phyloP scores from a whole-genome alignment of 768 basidiomycete genomes.

The Termitomyces heimii region DNA sequence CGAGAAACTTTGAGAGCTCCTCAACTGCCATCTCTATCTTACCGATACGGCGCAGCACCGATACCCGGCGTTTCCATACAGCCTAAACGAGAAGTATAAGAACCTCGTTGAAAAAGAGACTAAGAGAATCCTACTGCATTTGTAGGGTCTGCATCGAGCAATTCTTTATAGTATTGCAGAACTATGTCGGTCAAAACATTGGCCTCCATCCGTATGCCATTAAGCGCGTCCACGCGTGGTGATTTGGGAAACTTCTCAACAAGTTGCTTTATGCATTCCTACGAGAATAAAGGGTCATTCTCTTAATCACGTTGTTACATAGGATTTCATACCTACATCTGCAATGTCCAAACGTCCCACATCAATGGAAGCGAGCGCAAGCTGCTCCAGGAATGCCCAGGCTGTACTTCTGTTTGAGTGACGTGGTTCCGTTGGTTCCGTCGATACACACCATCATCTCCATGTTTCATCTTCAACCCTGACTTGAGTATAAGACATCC shows the following conservation, averaged over 20 bases:
- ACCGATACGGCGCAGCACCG: constrained; percentile 59
- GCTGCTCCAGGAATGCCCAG: constrained; percentile 79
- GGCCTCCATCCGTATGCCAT: constrained; percentile 75
- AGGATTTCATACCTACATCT: constrained; percentile 44
- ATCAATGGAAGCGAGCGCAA: constrained; percentile 74
- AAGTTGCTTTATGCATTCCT: constrained; percentile 64
- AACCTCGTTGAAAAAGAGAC: not conserved
- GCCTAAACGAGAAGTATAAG: constrained; percentile 30
- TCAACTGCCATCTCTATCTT: constrained; percentile 61
- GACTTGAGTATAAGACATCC: constrained; percentile 47
- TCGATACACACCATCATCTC: constrained; percentile 48
- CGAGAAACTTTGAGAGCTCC: constrained; percentile 68
- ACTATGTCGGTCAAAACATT: constrained; percentile 51
- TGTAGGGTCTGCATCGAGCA: constrained; percentile 60
- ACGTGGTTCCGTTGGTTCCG: constrained; percentile 2
- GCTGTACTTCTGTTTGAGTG: constrained; percentile 30
- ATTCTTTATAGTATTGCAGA: constrained; percentile 57
- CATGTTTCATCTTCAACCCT: constrained; percentile 35
- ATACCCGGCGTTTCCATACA: constrained; percentile 77
- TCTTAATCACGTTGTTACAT: constrained; percentile 18
- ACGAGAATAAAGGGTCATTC: constrained; percentile 15
- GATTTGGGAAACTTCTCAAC: constrained; percentile 68
- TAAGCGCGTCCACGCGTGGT: constrained; percentile 71
- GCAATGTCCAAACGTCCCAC: constrained; percentile 67
- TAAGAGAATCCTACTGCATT: constrained; percentile 49